Conservation (phyloP, 1,139 yeast species). For the Yamadazyma siamensis region DNA sequence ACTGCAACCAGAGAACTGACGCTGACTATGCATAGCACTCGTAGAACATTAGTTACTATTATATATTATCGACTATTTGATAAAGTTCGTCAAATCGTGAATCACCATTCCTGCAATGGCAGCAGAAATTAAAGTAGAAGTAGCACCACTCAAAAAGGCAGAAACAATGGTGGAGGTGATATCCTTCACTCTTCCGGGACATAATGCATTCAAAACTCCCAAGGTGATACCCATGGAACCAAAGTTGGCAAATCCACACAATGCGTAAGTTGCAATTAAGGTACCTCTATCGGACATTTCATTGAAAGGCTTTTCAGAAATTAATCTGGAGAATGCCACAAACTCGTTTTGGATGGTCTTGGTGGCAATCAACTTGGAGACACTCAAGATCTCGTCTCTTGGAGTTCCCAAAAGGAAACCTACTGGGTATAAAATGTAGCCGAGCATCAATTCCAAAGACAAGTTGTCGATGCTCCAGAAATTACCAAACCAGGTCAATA, state of each 20-base stretch:
- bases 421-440: constrained; percentile 60
- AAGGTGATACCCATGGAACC: constrained; percentile 65
- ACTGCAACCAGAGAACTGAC: too few relatives aligned
- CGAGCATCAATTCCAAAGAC: constrained; percentile 54
- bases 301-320: constrained; percentile 42
- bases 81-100: constrained; percentile 40
- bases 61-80: too few relatives aligned
- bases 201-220: constrained; percentile 59
- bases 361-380: constrained; percentile 53
- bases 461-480: constrained; percentile 57
- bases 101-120: constrained; percentile 69
- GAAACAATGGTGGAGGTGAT: constrained; percentile 48
- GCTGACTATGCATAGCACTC: too few relatives aligned
- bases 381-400: constrained; percentile 49
- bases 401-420: constrained; percentile 64
- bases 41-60: too few relatives aligned
- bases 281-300: constrained; percentile 51
- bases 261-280: constrained; percentile 60
- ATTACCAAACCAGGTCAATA: constrained; percentile 62
- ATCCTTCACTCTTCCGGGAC: constrained; percentile 50
- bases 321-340: constrained; percentile 52
- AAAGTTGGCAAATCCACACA: constrained; percentile 64
- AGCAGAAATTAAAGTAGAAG: constrained; percentile 58
- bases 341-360: constrained; percentile 65
- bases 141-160: constrained; percentile 53